Evolutionary conservation across 352 stramenopile genomes (phyloP).

Genomic region (Phytophthora melonis): DNA sequence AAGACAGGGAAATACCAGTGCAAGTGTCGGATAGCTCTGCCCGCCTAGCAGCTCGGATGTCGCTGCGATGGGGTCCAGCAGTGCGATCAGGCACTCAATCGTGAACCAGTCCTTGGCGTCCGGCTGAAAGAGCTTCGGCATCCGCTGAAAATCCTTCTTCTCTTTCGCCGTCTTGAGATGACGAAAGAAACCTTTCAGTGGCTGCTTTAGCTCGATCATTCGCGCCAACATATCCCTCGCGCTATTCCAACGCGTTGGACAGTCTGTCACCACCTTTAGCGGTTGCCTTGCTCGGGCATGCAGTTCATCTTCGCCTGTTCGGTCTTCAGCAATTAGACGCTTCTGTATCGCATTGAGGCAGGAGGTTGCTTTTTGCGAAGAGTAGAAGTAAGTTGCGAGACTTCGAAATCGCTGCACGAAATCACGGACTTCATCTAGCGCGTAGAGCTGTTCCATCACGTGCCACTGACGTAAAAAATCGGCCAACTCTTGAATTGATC

Average conservation of each 20-base stretch:
- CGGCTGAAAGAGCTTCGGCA: neutral
- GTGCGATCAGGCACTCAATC: neutral
- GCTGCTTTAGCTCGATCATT: constrained; percentile 2
- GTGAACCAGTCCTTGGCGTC: neutral
- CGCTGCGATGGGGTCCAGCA: neutral
- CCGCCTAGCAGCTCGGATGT: neutral
- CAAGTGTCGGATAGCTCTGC: neutral
- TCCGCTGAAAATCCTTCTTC: neutral
- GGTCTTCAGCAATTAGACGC: neutral
- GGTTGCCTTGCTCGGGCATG: neutral
- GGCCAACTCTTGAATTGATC: neutral
- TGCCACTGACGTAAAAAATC: constrained; percentile 1
- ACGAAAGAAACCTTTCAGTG: neutral
- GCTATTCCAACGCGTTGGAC: neutral
- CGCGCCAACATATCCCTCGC: neutral
- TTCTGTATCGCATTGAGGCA: neutral
- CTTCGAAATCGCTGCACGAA: neutral
- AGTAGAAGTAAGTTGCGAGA: neutral
- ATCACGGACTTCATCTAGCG: neutral
- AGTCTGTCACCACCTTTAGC: neutral
- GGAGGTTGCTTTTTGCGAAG: neutral
- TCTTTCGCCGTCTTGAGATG: neutral
- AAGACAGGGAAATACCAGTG: neutral
- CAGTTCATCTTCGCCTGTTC: neutral
- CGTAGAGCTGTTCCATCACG: neutral